Percentiles rank a stretch among this genome's conserved stretches.
Conservation (phyloP, 306 rosid genomes). For the Canavalia gladiata region DNA sequence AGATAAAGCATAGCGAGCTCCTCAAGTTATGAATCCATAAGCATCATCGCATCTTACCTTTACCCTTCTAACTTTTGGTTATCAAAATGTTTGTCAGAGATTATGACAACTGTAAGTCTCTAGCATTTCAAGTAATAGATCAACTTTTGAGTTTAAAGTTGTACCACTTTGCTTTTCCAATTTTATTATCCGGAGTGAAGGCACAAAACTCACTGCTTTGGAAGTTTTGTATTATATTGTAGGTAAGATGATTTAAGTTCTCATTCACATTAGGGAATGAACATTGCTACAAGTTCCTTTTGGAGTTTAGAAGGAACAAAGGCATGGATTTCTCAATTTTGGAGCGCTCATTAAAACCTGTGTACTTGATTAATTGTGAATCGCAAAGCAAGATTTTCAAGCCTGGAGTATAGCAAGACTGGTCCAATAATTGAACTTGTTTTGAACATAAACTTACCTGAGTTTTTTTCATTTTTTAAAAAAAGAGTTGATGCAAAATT, state of each 20-base stretch:
- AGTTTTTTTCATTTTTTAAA: not conserved
- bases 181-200: slow-evolving; percentile 6
- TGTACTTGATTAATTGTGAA: not conserved
- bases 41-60: not conserved
- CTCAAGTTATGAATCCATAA: slow-evolving; percentile 7
- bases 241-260: slow-evolving; percentile 14
- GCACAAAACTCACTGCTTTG: not conserved
- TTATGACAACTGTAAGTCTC: not conserved
- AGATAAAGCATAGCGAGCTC: slow-evolving; percentile 7
- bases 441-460: slow-evolving; percentile 5
- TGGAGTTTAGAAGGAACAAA: slow-evolving; percentile 3
- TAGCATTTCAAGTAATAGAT: not conserved
- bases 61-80: not conserved
- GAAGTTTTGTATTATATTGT: not conserved
- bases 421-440: slow-evolving; percentile 3
- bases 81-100: slow-evolving; percentile 8
- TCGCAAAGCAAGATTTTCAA: slow-evolving; percentile 16
- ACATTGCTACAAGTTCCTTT: slow-evolving; percentile 35
- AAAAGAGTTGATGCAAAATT: slow-evolving; percentile 1
- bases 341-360: slow-evolving; percentile 19
- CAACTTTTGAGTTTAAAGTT: not conserved
- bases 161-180: not conserved
- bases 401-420: not conserved
- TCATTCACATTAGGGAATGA: slow-evolving; percentile 9
- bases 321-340: slow-evolving; percentile 12